Conservation (phyloP, 257 asterid genomes). For the Paraleonurus japonicus region DNA sequence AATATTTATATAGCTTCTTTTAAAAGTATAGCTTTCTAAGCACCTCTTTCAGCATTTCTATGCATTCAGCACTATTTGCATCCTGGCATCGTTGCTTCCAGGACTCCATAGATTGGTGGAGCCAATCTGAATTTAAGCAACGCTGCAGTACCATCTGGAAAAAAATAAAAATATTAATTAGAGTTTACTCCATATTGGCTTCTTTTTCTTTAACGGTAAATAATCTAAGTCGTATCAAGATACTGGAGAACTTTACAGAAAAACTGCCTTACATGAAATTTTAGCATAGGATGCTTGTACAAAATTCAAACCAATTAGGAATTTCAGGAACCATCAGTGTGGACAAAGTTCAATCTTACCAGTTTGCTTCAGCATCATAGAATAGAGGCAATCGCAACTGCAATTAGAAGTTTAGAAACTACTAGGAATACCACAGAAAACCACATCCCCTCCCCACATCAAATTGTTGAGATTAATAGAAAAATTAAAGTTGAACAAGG, state of each 20-base stretch:
- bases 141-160: conserved; percentile 75
- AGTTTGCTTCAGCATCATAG: not conserved
- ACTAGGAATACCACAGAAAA: not conserved
- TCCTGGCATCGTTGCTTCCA: conserved; percentile 77
- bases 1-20: not conserved
- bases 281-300: not conserved
- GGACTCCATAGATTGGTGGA: conserved; percentile 49
- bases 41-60: conserved; percentile 92
- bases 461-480: not conserved
- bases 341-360: conserved; percentile 13
- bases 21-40: conserved; percentile 7
- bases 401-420: conserved; percentile 6
- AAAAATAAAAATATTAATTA: not conserved
- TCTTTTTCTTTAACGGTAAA: not conserved
- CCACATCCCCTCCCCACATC: not conserved
- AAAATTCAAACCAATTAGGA: not conserved
- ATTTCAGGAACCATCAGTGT: conserved; percentile 2
- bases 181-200: conserved; percentile 23
- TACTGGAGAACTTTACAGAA: conserved; percentile 1
- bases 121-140: conserved; percentile 63
- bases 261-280: not conserved
- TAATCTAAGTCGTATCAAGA: conserved; percentile 13
- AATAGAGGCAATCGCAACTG: conserved; percentile 3
- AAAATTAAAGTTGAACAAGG: not conserved
- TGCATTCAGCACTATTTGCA: conserved; percentile 74